A percentile compares a stretch with the other conserved stretches of the same genome.
Conservation (phyloP, 139 green algal genomes). For the Nannochloris sp. region DNA sequence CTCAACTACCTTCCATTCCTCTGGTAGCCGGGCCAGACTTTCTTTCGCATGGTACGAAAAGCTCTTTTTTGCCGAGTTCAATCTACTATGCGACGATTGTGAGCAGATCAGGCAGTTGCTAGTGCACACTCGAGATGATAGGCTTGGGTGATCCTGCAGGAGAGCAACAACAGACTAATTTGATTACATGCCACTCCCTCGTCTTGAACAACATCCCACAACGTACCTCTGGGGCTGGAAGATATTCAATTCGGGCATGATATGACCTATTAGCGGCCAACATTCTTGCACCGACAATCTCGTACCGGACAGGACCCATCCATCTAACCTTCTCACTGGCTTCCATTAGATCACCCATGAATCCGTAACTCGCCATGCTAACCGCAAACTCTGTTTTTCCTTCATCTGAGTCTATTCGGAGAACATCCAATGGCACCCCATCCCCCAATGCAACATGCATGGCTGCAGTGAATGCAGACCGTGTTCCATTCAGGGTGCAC, state of each 20-base stretch:
- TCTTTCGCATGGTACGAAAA: not conserved
- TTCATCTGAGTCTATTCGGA: slow-evolving; percentile 35
- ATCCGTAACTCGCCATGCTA: slow-evolving; percentile 58
- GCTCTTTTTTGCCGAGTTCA: not conserved
- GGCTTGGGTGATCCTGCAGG: not conserved
- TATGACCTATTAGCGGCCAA: slow-evolving; percentile 29
- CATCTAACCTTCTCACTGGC: slow-evolving; percentile 56
- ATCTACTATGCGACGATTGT: not conserved
- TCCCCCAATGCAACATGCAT: slow-evolving; percentile 82
- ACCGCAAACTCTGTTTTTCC: slow-evolving; percentile 18
- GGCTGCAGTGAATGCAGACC: slow-evolving; percentile 57
- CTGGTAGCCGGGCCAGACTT: not conserved
- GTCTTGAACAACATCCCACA: not conserved
- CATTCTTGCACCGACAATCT: slow-evolving; percentile 31
- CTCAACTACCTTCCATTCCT: slow-evolving; percentile 23
- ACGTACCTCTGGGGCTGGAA: slow-evolving; percentile 13
- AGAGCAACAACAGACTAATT: too few species aligned
- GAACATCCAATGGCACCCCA: slow-evolving; percentile 64
- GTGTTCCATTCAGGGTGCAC: slow-evolving; percentile 70
- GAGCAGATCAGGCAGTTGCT: not conserved
- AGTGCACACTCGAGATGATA: slow-evolving; percentile 2
- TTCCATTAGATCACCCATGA: slow-evolving; percentile 76
- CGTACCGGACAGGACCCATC: slow-evolving; percentile 56
- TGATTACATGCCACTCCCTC: not conserved
- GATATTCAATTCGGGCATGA: slow-evolving; percentile 11